Conservation (phyloP, 1,284 basidiomycete genomes). For the Ceratobasidium sp. region DNA sequence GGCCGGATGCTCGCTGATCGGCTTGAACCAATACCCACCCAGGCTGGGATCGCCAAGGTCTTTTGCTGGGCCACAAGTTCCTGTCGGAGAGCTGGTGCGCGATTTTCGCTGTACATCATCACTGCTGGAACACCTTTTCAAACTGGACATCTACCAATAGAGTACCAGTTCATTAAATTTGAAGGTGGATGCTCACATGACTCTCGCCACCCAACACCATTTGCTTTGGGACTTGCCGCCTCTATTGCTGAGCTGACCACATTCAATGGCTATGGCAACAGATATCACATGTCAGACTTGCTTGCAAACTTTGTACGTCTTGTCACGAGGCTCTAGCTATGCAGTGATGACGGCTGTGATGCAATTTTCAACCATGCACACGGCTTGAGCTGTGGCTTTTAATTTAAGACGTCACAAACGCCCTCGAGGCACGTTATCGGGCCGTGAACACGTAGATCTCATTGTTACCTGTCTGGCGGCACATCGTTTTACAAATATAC, state of each 20-base stretch:
- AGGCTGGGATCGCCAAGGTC: neutral
- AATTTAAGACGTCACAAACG: neutral
- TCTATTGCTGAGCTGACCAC: too few relatives aligned
- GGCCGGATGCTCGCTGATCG: too few relatives aligned
- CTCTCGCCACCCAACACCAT: too few relatives aligned
- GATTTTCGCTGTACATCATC: slow-evolving; percentile 9
- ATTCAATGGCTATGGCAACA: neutral
- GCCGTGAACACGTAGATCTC: neutral
- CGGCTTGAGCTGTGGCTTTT: neutral
- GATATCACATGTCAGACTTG: neutral
- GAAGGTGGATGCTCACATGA: neutral
- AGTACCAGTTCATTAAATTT: slow-evolving; percentile 11
- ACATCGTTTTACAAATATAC: slow-evolving; percentile 10
- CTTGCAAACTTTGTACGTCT: neutral
- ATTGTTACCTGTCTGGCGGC: neutral
- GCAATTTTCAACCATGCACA: neutral
- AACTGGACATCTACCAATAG: slow-evolving; percentile 43
- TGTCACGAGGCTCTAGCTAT: neutral
- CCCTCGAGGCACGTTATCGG: neutral
- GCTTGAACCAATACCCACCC: too few relatives aligned
- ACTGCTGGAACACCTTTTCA: slow-evolving; percentile 40
- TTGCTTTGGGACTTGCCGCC: too few relatives aligned
- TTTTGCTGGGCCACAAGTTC: neutral
- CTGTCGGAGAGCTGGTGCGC: neutral
- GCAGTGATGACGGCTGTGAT: neutral